Percentiles rank a stretch among this genome's conserved stretches.
Conservation (phyloP, 176 grass and related monocot genomes). For the Otatea glauca region DNA sequence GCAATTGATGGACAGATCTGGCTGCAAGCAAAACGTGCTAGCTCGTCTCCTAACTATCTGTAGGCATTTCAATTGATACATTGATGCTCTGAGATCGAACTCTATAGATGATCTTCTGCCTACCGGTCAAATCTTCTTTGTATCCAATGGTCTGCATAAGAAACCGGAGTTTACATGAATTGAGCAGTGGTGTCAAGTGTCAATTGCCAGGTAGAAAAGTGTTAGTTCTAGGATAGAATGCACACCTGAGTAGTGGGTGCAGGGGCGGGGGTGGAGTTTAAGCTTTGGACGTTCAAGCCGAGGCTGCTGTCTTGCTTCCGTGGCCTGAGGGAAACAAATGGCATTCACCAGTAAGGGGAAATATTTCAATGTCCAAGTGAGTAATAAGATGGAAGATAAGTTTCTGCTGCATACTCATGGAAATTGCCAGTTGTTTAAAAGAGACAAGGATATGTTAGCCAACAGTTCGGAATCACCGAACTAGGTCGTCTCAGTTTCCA, state of each 20-base stretch:
- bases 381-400: slow-evolving; percentile 19
- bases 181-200: not conserved
- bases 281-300: slow-evolving; percentile 17
- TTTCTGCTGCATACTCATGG: not conserved
- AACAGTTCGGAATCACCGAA: no score
- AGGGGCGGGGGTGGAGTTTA: slow-evolving; percentile 25
- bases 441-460: not conserved
- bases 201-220: not conserved
- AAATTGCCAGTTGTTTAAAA: slow-evolving; percentile 12
- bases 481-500: no score
- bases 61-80: not conserved
- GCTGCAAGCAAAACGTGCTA: no score
- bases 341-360: slow-evolving; percentile 19
- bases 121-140: slow-evolving; percentile 87
- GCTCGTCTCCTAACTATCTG: no score
- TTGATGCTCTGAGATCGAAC: slow-evolving; percentile 67
- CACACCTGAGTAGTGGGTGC: slow-evolving; percentile 61
- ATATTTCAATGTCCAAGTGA: slow-evolving; percentile 8
- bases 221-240: slow-evolving; percentile 23
- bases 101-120: slow-evolving; percentile 93
- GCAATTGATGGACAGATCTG: no score
- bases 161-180: not conserved
- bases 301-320: slow-evolving; percentile 52
- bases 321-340: slow-evolving; percentile 50
- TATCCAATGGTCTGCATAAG: slow-evolving; percentile 69